Conservation (phyloP, 2,329 filamentous ascomycete species). For the Zymoseptoria passerinii region DNA sequence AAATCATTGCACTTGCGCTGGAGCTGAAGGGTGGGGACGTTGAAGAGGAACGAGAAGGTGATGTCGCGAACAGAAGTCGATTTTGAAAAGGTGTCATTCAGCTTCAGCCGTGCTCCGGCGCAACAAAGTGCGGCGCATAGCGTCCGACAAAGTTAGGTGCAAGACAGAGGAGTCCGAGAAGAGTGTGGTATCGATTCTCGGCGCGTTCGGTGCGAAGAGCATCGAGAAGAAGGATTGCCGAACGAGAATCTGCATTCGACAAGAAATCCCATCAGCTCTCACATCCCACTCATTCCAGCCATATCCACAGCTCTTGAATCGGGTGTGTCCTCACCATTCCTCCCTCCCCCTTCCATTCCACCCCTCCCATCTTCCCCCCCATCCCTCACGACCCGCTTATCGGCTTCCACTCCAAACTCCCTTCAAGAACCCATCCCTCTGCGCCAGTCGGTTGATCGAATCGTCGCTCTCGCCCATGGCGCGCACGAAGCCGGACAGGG, state of each 20-base stretch:
- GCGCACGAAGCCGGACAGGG: conserved; percentile 94
- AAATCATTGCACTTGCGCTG: neutral
- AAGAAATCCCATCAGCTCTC: conserved; percentile 1
- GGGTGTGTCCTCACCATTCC: neutral
- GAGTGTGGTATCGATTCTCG: neutral
- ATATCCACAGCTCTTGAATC: conserved; percentile 1
- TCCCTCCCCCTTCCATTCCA: neutral
- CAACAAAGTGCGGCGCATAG: neutral
- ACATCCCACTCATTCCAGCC: neutral
- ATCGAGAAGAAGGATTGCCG: neutral
- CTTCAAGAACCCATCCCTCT: conserved; percentile 96
- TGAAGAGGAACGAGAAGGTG: neutral
- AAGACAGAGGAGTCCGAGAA: neutral
- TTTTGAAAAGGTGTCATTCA: neutral
- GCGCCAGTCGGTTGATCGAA: conserved; percentile 86
- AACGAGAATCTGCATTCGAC: neutral
- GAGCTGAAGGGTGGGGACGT: neutral
- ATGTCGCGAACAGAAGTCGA: neutral
- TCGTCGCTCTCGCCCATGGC: conserved; percentile 98
- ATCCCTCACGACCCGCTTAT: conserved; percentile 33
- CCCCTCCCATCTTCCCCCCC: conserved; percentile 3
- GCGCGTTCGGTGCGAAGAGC: too few species aligned
- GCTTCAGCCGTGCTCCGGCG: neutral
- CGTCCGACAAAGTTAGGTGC: neutral
- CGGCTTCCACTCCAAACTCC: conserved; percentile 77